These are phyloP conservation scores for Metschnikowia continentalis DNA, from an alignment of 805 yeast genomes.

Conservation along the genomic window DNA sequence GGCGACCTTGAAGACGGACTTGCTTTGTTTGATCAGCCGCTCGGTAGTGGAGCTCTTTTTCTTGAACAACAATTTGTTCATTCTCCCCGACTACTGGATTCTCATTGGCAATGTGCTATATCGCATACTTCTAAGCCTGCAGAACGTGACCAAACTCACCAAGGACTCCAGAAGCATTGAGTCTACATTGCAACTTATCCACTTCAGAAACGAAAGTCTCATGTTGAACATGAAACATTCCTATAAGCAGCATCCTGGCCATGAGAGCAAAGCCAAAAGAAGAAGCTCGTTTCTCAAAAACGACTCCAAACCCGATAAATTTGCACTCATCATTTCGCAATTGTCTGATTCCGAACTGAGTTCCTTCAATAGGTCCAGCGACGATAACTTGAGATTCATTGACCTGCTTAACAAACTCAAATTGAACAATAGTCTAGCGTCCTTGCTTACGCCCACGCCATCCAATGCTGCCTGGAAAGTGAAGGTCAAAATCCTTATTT, in stretches of 20 bases:
- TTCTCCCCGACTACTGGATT: conserved; percentile 62
- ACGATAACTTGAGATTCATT: conserved; percentile 32
- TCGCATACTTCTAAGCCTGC: conserved; percentile 26
- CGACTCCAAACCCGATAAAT: conserved; percentile 4
- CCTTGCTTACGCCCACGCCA: conserved; percentile 22
- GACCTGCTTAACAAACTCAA: conserved; percentile 33
- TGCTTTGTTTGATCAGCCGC: conserved; percentile 26
- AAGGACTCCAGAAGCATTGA: conserved; percentile 24
- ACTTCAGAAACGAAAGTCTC: conserved; percentile 67
- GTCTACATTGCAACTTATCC: conserved; percentile 55
- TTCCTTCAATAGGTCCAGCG: conserved; percentile 19
- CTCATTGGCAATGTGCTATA: conserved; percentile 46
- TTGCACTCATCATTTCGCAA: conserved; percentile 1
- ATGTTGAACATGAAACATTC: conserved; percentile 45
- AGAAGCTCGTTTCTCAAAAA: conserved; percentile 7
- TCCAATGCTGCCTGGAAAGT: conserved; percentile 27
- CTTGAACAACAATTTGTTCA: conserved; percentile 54
- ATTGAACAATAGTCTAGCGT: conserved; percentile 27
- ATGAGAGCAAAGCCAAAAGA: conserved; percentile 2
- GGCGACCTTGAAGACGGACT: conserved; percentile 22
- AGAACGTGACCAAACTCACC: conserved; percentile 16
- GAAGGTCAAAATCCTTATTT: conserved; percentile 31
- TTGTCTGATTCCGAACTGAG: conserved; percentile 1
- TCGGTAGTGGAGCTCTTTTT: conserved; percentile 41
- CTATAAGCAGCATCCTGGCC: conserved; percentile 2